Evolutionary conservation across 257 asterid genomes (phyloP), one percentile per base, ranked within the genome.

Genomic region (Solanum acaule): DNA sequence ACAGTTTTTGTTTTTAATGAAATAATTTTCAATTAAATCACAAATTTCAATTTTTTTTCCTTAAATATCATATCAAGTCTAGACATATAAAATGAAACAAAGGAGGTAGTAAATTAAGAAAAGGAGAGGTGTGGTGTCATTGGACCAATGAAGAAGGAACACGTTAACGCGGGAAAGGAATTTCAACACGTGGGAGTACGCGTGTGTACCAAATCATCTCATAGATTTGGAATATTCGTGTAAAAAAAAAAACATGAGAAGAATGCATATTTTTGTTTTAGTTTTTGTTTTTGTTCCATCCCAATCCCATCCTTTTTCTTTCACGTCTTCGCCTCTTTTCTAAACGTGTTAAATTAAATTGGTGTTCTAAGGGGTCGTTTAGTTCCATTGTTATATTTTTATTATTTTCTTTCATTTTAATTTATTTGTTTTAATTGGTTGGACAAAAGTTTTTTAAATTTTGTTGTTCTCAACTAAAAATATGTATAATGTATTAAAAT

Each of bases 171-270:
- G 91, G 95, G 87, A 42, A 83, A 88, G 91, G 94, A 89, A 91
- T 94, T 90, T 91, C 68, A 83, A 87, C 98, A 95, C 97, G 97
- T 95, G 37, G 71, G 87, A 6, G 89, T 85, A 93, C 96, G 93
- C 84, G 52, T 94, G 88, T 35, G 87, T 87, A 89, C 88, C 86
- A 33, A 63, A 37, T 33, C 56, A 2, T 46, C 16, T 29, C 35
- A 49, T 7, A 10, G 27, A 68, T 34, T 35, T 44, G 20, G 65
- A 35, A 67, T 27, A 77, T 77, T 77, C 84, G 7, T 23, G 10
- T 37, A 16, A 6, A 52, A 5, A 16, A 46, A 52, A 76, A 37
- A 37, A 75, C 31, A 75, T 6, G 83, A 75, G 52, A 73, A 33
- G 52, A 3, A 37, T 20, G 83, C 29, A 38, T 16, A 4, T 72